Base-by-base conservation (phyloP, 139 green algal genomes). In the Haematococcus lacustris region DNA sequence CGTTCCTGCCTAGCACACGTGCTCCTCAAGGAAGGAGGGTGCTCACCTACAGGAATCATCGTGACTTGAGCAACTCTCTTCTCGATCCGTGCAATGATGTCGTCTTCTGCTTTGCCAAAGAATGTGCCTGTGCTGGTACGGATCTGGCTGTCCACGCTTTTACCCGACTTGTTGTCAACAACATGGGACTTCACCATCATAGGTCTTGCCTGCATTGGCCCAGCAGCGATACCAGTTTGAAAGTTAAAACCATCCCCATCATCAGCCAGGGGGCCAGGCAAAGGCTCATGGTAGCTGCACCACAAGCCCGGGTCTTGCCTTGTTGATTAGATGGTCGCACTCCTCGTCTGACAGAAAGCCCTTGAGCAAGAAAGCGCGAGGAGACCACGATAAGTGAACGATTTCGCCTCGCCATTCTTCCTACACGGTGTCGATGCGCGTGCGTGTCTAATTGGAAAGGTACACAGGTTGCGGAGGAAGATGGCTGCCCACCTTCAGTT, bases 331-430 rank as follows among this genome's bases (percentile, higher is more conserved):
- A 39, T 91, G 81, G n/a, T 91, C 81, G 59, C 83, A 89, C 61
- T 89, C 86, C 57, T 87, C 84, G 1, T 86, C 81, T 26, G 68
- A 68, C 1, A 91, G 71, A 51, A 91, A 88, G 35, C 50, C 60
- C 61, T 88, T 89, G 1, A 88, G 38, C 37, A 87, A 61, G 69
- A 85, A 91, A 1, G 77, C 77, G 0, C 83, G 75, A 33, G 86
- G 86, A 0, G 74, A 73, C 86, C 86, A 91, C 3, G 79, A 86
- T 23, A 91, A 57, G 71, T 88, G 83, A 9, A 86, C 67, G 5
- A 89, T 73, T 57, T 89, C 83, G 5, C 86, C 86, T 32, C 81
- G 73, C 86, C 86, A 91, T 50, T 91, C 81, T 40, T 88, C 81
- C 83, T 91, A n/a, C n/a, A n/a, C n/a, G n/a, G n/a, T n/a, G n/a